Evolutionary conservation across 1,139 yeast genomes (phyloP).

Genomic region (Petasospora rhodanensis): DNA sequence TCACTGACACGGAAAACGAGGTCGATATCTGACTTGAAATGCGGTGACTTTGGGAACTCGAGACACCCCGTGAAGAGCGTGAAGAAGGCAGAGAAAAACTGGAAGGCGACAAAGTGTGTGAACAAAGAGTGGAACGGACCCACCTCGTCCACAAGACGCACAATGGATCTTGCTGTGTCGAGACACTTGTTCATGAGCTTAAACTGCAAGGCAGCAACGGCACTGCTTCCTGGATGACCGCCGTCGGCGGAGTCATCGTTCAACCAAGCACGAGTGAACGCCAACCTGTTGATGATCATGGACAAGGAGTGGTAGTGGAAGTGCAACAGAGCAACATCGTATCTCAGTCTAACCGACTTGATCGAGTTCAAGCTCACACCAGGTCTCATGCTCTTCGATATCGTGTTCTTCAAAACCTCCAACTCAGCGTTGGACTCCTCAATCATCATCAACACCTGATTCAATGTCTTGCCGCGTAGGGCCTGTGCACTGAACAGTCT

Average conservation of each 20-base stretch:
- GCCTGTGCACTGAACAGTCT: slow-evolving; percentile 30
- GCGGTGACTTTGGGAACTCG: slow-evolving; percentile 17
- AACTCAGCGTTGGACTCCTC: slow-evolving; percentile 29
- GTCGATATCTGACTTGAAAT: slow-evolving; percentile 14
- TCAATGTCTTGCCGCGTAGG: slow-evolving; percentile 23
- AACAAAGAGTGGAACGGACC: slow-evolving; percentile 10
- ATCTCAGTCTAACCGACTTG: slow-evolving; percentile 4
- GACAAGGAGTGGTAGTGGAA: slow-evolving; percentile 16
- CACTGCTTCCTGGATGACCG: background rate
- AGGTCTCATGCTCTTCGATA: slow-evolving; percentile 28
- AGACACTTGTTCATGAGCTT: slow-evolving; percentile 19
- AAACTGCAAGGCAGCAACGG: slow-evolving; percentile 15
- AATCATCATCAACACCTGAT: slow-evolving; percentile 27
- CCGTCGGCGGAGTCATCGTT: slow-evolving; percentile 14
- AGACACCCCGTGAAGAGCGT: slow-evolving; percentile 20
- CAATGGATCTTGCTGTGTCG: slow-evolving; percentile 18
- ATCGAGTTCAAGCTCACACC: slow-evolving; percentile 11
- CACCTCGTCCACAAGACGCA: slow-evolving; percentile 10
- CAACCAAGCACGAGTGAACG: slow-evolving; percentile 24
- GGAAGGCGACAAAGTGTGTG: slow-evolving; percentile 14
- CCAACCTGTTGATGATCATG: slow-evolving; percentile 24
- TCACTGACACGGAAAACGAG: slow-evolving; percentile 9
- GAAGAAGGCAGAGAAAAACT: slow-evolving; percentile 22
- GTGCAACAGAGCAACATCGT: slow-evolving; percentile 14
- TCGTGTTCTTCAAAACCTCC: slow-evolving; percentile 25